Evolutionary conservation across 345 rosid species (phyloP).

Genomic region (Laguncularia racemosa): DNA sequence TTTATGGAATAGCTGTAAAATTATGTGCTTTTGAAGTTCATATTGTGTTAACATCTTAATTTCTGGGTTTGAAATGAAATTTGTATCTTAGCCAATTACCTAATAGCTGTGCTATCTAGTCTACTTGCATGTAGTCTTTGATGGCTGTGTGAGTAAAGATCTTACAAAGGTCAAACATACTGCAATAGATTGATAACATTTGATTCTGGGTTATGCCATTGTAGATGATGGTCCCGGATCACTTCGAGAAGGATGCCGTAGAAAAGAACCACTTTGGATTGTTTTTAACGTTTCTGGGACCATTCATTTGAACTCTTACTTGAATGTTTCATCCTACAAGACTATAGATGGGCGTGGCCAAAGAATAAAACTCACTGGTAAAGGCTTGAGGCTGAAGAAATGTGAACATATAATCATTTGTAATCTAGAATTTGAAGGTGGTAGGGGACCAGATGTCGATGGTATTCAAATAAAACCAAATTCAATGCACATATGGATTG

Average conservation of each 20-base stretch:
- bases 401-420: conserved; percentile 81
- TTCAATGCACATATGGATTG: conserved; percentile 83
- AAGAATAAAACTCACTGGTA: conserved; percentile 70
- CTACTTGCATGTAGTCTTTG: neutral
- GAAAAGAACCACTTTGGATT: conserved; percentile 84
- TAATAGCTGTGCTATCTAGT: too few species aligned
- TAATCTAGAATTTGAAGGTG: conserved; percentile 85
- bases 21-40: too few species aligned
- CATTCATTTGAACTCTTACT: conserved; percentile 52
- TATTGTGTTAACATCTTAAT: too few species aligned
- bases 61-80: too few species aligned
- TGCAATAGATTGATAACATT: neutral
- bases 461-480: conserved; percentile 94
- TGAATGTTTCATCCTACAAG: conserved; percentile 75
- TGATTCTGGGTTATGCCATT: conserved; percentile 5
- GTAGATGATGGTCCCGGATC: conserved; percentile 94
- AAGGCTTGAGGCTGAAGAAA: conserved; percentile 84
- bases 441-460: conserved; percentile 81
- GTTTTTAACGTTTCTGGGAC: conserved; percentile 77
- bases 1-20: too few species aligned
- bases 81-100: too few species aligned
- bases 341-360: conserved; percentile 95
- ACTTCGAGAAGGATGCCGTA: conserved; percentile 65
- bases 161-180: neutral
- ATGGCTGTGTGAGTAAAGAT: neutral